These are phyloP conservation scores for Nitzschia putrida DNA, from an alignment of 108 stramenopile species.

Conservation along the genomic window DNA sequence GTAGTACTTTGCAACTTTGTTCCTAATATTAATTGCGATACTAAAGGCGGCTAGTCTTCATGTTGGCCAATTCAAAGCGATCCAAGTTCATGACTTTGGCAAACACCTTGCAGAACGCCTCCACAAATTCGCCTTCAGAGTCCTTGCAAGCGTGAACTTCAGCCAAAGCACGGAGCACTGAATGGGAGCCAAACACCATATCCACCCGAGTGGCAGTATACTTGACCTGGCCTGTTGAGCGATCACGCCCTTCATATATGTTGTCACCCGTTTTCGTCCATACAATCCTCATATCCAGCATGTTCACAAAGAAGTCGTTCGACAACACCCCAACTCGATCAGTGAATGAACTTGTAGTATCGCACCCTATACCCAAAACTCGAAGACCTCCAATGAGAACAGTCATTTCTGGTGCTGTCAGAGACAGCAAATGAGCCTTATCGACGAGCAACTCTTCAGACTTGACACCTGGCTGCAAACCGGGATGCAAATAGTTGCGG, in stretches of 20 bases:
- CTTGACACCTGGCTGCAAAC: conserved; percentile 1
- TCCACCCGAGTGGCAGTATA: conserved; percentile 63
- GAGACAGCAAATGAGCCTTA: conserved; percentile 56
- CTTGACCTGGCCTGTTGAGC: conserved; percentile 29
- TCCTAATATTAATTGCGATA: no score
- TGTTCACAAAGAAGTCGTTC: conserved; percentile 70
- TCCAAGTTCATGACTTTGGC: conserved; percentile 71
- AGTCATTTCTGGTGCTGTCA: conserved; percentile 70
- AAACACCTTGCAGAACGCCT: conserved; percentile 64
- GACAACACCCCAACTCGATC: conserved; percentile 47
- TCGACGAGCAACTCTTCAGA: conserved; percentile 61
- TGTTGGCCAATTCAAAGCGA: conserved; percentile 65
- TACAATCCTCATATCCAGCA: conserved; percentile 53
- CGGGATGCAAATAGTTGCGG: conserved; percentile 58
- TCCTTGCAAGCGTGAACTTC: conserved; percentile 61
- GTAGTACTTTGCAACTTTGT: no score
- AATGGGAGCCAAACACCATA: conserved; percentile 67
- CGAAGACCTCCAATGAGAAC: conserved; percentile 73
- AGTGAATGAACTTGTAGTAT: conserved; percentile 41
- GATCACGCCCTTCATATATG: conserved; percentile 47
- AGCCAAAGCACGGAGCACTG: conserved; percentile 64
- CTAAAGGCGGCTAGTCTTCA: conserved; percentile 5
- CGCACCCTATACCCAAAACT: conserved; percentile 44
- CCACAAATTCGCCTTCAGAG: conserved; percentile 50
- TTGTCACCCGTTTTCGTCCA: conserved; percentile 49